A percentile compares a stretch with the other conserved stretches of the same genome.
Evolutionary conservation across 2,329 filamentous ascomycete species (phyloP).

Genomic region (Alternaria sp.): DNA sequence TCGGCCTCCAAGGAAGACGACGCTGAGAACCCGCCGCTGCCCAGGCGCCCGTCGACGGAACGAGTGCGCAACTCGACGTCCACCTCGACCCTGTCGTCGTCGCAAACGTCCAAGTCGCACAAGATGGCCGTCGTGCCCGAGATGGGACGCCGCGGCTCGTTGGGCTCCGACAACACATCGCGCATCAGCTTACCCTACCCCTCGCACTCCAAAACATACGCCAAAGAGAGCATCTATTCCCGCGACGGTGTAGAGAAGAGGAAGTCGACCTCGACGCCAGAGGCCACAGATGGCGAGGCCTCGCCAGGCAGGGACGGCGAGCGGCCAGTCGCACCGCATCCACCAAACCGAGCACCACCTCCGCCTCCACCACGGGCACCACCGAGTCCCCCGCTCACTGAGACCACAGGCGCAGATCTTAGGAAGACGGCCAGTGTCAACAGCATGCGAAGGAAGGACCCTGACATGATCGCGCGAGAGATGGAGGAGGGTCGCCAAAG

Average conservation of each 20-base stretch:
- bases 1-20: constrained; percentile 37
- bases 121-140: constrained; percentile 55
- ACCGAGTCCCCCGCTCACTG: constrained; percentile 57
- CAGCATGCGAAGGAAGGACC: constrained; percentile 50
- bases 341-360: constrained; percentile 25
- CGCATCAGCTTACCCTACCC: constrained; percentile 71
- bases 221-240: constrained; percentile 80
- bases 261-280: constrained; percentile 46
- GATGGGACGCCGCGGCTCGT: constrained; percentile 51
- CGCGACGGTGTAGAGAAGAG: constrained; percentile 48
- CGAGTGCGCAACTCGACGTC: constrained; percentile 37
- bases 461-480: constrained; percentile 45
- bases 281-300: constrained; percentile 51
- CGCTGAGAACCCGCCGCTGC: constrained; percentile 20
- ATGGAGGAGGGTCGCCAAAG: constrained; percentile 50
- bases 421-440: constrained; percentile 53
- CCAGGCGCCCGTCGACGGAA: constrained; percentile 33
- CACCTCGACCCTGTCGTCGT: constrained; percentile 18
- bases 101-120: constrained; percentile 31
- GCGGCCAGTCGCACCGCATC: constrained; percentile 10
- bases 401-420: constrained; percentile 49
- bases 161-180: constrained; percentile 45
- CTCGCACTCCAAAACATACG: constrained; percentile 86
- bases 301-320: constrained; percentile 33
- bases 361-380: constrained; percentile 43